Base-by-base conservation (phyloP, 2,329 filamentous ascomycete species). In the Cordyceps farinosa region DNA sequence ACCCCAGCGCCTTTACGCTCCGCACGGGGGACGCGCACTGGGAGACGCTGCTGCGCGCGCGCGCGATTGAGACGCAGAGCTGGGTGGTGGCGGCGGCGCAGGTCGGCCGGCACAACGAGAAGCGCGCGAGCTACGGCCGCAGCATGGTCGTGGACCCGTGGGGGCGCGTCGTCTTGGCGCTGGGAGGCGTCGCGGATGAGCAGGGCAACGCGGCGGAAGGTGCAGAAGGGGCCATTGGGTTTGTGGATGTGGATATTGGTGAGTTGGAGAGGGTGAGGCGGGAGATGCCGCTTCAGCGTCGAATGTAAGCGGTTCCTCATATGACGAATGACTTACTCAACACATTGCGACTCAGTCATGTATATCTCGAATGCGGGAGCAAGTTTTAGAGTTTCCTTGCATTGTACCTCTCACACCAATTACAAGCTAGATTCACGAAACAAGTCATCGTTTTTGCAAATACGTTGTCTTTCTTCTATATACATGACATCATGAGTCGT, bases 31-130 rank as follows among this genome's bases (percentile, higher is more conserved):
- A 81, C 63, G 90, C 90, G 1, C 94, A 97, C 76, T 98, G 94
- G 94, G 87, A 92, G 70, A 80, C 86, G 2, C 78, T 98, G 6
- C 79, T 97, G 15, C 82, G 90, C 34, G 87, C 91, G 3, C 82
- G 94, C 53, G 94, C 94, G 10, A 91, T 97, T 65, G 94, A 97
- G 80, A 92, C 89, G 22, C 90, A 97, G 77, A 87, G 87, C 62
- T 98, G 91, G 79, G 88, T 97, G 2, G 79, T 97, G 65, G 94
- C 93, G 10, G 88, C 93, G 1, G 94, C 92, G 45, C 93, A 97
- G 75, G 75, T 76, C 29, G 93, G 92, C 1, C 74, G 79, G 44
- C 92, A 85, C 66, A 92, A 92, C 69, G 85, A 87, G 66, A 91
- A 87, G 75, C 81, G 94, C 64, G 83, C 84, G 34, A 96, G 91